These are phyloP conservation scores for Botryotinia narcissicola DNA, from an alignment of 2,329 filamentous ascomycete genomes.

Conservation along the genomic window DNA sequence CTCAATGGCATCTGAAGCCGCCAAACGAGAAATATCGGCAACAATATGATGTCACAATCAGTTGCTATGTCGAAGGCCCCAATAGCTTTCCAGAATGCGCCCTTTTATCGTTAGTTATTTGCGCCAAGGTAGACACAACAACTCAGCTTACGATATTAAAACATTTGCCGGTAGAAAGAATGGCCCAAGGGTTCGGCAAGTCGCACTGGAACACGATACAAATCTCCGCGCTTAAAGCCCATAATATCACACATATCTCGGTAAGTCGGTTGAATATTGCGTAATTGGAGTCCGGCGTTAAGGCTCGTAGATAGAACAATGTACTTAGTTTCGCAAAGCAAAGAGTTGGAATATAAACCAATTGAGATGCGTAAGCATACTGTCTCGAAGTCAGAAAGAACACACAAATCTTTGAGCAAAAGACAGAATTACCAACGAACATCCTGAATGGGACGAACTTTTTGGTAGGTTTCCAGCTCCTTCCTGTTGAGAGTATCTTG, in stretches of 20 bases:
- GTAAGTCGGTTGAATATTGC: conserved; percentile 22
- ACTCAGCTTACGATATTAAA: conserved; percentile 26
- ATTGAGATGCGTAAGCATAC: conserved; percentile 34
- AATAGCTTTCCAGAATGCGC: conserved; percentile 48
- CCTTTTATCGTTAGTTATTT: not conserved
- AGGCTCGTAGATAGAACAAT: conserved; percentile 15
- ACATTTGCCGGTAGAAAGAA: conserved; percentile 27
- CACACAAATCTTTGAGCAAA: not conserved
- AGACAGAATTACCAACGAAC: no score
- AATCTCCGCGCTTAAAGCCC: conserved; percentile 13
- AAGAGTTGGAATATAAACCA: conserved; percentile 34
- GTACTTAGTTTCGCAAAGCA: conserved; percentile 34
- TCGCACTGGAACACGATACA: conserved; percentile 34
- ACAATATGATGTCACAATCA: conserved; percentile 46
- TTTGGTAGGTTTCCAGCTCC: conserved; percentile 25
- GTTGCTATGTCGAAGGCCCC: conserved; percentile 48
- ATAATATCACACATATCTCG: conserved; percentile 12
- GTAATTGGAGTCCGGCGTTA: conserved; percentile 14
- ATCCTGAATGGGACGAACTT: conserved; percentile 19
- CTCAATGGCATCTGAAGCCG: conserved; percentile 43
- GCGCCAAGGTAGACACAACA: not conserved
- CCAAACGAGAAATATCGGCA: conserved; percentile 49
- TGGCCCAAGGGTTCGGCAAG: conserved; percentile 32
- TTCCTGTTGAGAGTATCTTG: conserved; percentile 22
- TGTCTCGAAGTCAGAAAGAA: conserved; percentile 17